Evolutionary conservation across 768 basidiomycete species (phyloP).

Genomic region (Rhizopogon rudus): DNA sequence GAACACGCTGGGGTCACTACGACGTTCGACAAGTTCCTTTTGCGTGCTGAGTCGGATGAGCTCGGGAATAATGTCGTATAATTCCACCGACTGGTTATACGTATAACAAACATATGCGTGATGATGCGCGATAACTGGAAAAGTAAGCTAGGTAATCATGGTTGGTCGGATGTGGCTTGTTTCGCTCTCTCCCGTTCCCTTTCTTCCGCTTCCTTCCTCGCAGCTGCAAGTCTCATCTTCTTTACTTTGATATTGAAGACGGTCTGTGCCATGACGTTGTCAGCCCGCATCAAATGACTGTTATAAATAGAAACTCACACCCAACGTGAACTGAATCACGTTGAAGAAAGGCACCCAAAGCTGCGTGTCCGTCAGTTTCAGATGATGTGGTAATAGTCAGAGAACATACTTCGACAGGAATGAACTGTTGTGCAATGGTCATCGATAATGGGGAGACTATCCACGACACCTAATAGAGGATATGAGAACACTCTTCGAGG

Average conservation of each 20-base stretch:
- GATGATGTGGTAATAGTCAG: not conserved
- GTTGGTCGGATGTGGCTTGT: constrained; percentile 6
- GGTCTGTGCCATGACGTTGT: constrained; percentile 37
- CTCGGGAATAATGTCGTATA: no score
- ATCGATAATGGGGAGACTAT: constrained; percentile 71
- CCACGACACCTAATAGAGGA: constrained; percentile 61
- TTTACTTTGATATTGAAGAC: constrained; percentile 74
- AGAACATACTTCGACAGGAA: constrained; percentile 63
- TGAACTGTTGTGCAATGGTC: constrained; percentile 71
- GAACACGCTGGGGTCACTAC: no score
- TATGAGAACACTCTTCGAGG: not conserved
- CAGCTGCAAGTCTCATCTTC: constrained; percentile 48
- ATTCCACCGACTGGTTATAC: constrained; percentile 3
- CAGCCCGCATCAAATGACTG: not conserved
- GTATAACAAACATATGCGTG: constrained; percentile 4
- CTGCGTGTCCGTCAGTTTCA: constrained; percentile 29
- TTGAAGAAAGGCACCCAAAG: constrained; percentile 91
- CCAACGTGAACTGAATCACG: constrained; percentile 66
- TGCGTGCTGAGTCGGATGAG: no score
- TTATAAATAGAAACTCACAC: constrained; percentile 41
- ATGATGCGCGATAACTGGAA: not conserved
- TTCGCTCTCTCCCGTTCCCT: constrained; percentile 28
- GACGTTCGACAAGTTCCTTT: no score
- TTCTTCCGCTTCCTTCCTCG: constrained; percentile 42
- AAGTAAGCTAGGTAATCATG: constrained; percentile 13